Percentiles rank a stretch among this genome's conserved stretches.
These are phyloP conservation scores for Penicillium angulare DNA, from an alignment of 495 filamentous ascomycete species.

Conservation along the genomic window DNA sequence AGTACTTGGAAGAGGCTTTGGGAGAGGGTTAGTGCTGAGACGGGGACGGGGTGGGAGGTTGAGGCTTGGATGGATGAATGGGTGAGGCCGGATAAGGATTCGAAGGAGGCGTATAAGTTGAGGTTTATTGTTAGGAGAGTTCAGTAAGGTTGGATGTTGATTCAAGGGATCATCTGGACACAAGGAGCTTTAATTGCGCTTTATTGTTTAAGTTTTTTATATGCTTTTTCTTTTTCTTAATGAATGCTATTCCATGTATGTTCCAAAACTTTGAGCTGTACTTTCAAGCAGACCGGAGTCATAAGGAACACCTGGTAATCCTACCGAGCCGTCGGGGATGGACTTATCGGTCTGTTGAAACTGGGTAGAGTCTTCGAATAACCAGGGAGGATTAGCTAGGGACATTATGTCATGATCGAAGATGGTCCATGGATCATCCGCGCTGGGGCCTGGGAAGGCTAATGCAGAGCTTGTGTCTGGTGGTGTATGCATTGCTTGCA, in stretches of 20 bases:
- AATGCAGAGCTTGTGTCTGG: constrained; percentile 25
- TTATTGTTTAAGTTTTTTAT: too few relatives aligned
- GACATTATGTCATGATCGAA: constrained; percentile 41
- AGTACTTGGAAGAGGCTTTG: constrained; percentile 49
- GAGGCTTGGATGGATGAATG: constrained; percentile 25
- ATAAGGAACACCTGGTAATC: constrained; percentile 5
- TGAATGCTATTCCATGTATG: constrained; percentile 13
- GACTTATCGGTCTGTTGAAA: constrained; percentile 7
- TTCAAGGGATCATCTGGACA: too few relatives aligned
- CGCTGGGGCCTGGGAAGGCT: constrained; percentile 17
- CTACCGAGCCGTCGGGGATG: neutral
- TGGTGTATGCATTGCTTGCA: constrained; percentile 42
- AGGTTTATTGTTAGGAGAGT: constrained; percentile 16
- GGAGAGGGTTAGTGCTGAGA: constrained; percentile 46
- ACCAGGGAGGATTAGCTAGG: constrained; percentile 32
- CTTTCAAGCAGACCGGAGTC: constrained; percentile 7
- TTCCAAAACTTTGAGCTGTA: constrained; percentile 3
- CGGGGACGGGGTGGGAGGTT: constrained; percentile 45
- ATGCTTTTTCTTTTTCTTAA: too few relatives aligned
- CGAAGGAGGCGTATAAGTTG: constrained; percentile 17
- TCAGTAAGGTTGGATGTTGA: neutral
- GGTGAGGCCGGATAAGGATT: constrained; percentile 8
- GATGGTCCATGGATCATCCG: constrained; percentile 37
- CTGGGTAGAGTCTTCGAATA: constrained; percentile 21
- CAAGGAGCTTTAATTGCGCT: too few relatives aligned